Evolutionary conservation across 768 basidiomycete species (phyloP), one percentile per base, ranked within the genome.

Genomic region (Mycena vulgaris): DNA sequence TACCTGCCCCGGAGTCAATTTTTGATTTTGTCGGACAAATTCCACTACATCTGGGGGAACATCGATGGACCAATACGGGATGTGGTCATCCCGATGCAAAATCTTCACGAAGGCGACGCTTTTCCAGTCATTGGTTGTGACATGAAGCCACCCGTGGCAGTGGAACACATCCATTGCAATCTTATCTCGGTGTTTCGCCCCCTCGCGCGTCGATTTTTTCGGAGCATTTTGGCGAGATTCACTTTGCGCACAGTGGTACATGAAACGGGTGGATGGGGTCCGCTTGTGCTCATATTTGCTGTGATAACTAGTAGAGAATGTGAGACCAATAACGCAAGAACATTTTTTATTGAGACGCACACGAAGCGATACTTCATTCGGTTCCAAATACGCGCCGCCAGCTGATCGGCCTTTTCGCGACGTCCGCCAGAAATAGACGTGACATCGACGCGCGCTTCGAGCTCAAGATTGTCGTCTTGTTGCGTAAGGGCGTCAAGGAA

Each of bases 141-240:
- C 28, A 35, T 62, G 60, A 19, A 58, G 57, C 58, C 58, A 60
- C 3, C 58, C 58, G n/a, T 60, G 42, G 27, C 58, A 60, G 14
- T 45, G 3, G 21, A 60, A 60, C 3, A 42, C 30, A 19, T 60
- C 58, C 58, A 45, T 60, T 0, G 58, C 17, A 2, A 60, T 13
- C 23, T 60, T 60, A 16, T 60, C 42, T n/a, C 58, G 30, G n/a
- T 19, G 40, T 27, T 60, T 60, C 2, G 16, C 42, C 13, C 58
- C 42, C 7, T 45, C 21, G 1, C 28, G 2, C 30, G 31, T 2
- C 11, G 27, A n/a, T 60, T 60, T 60, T 19, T 60, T 60, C 2
- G 42, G 45, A 10, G 42, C 6, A 25, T 60, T 21, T 30, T 60
- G 58, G 3, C 58, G 27, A 8, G 45, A 19, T 11, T 47, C 11